Evolutionary conservation across 345 rosid species (phyloP).

Genomic region (Geranium rotundifolium): DNA sequence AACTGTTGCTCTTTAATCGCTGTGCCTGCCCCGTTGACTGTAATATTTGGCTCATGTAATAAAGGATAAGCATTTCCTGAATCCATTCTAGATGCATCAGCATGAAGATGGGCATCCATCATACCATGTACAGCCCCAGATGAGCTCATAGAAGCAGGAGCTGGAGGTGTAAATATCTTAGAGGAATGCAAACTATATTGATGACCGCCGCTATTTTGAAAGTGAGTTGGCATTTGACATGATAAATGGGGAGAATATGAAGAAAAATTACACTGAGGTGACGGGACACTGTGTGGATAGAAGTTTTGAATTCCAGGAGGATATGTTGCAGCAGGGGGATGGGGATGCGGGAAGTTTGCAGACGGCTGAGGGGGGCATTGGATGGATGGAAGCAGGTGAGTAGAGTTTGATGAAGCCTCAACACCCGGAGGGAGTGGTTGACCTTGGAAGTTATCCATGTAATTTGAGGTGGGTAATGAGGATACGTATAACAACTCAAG

Average conservation of each 20-base stretch:
- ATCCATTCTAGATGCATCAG: neutral
- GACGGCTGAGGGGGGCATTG: no score
- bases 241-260: neutral
- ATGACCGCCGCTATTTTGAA: neutral
- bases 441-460: neutral
- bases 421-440: conserved; percentile 13
- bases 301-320: conserved; percentile 4
- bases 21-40: neutral
- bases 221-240: conserved; percentile 1
- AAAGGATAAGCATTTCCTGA: neutral
- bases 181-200: neutral
- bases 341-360: conserved; percentile 5
- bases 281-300: conserved; percentile 3
- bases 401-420: conserved; percentile 9
- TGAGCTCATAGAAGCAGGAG: conserved; percentile 1
- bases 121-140: neutral
- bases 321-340: conserved; percentile 1
- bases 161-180: neutral
- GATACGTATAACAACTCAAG: neutral
- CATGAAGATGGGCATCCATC: neutral
- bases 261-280: conserved; percentile 4
- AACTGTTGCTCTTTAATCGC: neutral
- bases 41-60: neutral
- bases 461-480: neutral
- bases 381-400: no score